A percentile compares a stretch with the other conserved stretches of the same genome.
Conservation (phyloP, 305 asterid genomes). For the Plantago rigida region DNA sequence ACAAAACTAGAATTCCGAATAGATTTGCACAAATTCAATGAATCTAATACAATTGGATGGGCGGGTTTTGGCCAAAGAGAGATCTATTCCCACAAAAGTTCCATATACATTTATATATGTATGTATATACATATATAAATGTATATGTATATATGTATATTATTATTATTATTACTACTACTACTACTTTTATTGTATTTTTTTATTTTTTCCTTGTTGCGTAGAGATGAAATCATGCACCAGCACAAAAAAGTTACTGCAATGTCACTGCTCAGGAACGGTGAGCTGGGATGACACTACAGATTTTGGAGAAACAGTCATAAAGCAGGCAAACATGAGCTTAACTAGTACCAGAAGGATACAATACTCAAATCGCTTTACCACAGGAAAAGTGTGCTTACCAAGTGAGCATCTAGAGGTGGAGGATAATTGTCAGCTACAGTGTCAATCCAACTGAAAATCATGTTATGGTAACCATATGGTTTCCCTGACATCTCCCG, state of each 20-base stretch:
- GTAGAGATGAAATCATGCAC: too few species aligned
- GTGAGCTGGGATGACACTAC: neutral
- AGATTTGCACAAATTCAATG: too few species aligned
- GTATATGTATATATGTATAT: too few species aligned
- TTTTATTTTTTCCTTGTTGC: too few species aligned
- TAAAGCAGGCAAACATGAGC: neutral
- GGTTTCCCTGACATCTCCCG: conserved; percentile 91
- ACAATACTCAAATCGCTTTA: neutral
- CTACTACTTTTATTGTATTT: too few species aligned
- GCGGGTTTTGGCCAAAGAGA: too few species aligned
- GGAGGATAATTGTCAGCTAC: conserved; percentile 86
- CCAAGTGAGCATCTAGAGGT: conserved; percentile 99
- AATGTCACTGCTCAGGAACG: neutral
- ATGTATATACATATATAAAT: too few species aligned
- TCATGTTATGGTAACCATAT: conserved; percentile 97
- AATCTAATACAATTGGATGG: too few species aligned
- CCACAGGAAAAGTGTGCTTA: conserved; percentile 23
- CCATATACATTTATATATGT: too few species aligned
- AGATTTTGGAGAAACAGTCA: conserved; percentile 3
- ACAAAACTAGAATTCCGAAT: too few species aligned
- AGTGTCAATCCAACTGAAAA: conserved; percentile 97
- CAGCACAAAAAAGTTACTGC: neutral
- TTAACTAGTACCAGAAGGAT: neutral
- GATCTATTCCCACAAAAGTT: too few species aligned
- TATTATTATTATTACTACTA: too few species aligned